phyloP scores from a whole-genome alignment of 768 basidiomycete genomes.

The Tylopilus plumbeoviolaceoides region DNA sequence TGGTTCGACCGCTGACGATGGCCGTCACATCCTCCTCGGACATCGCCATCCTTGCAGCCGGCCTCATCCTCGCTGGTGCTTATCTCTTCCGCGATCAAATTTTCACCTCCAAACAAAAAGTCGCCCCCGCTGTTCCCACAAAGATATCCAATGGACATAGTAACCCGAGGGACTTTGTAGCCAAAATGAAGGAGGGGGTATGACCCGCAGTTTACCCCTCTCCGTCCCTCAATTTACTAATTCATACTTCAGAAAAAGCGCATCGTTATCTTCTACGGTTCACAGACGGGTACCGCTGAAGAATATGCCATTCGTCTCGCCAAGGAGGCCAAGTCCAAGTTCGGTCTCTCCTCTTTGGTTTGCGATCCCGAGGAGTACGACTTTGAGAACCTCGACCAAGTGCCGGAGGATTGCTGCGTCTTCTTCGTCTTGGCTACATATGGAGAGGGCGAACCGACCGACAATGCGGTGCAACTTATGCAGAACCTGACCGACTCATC shows the following conservation, averaged over 20 bases:
- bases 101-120: conserved; percentile 63
- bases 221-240: conserved; percentile 4
- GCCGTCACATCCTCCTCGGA: conserved; percentile 66
- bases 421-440: conserved; percentile 99
- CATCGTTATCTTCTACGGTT: conserved; percentile 95
- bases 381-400: conserved; percentile 89
- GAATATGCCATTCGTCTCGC: conserved; percentile 97
- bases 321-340: conserved; percentile 96
- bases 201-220: conserved; percentile 26
- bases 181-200: conserved; percentile 92
- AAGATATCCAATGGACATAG: conserved; percentile 58
- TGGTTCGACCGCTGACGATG: conserved; percentile 37
- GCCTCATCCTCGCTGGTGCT: conserved; percentile 68
- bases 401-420: conserved; percentile 83
- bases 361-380: conserved; percentile 99
- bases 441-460: conserved; percentile 97
- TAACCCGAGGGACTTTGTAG: conserved; percentile 91
- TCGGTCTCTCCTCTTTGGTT: conserved; percentile 91
- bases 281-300: conserved; percentile 97
- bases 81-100: conserved; percentile 85
- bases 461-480: conserved; percentile 93
- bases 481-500: conserved; percentile 85
- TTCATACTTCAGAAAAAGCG: conserved; percentile 76
- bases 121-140: conserved; percentile 43
- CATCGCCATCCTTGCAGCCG: conserved; percentile 64